phyloP scores from a whole-genome alignment of 164 flowering plant genomes.

The Umbellularia californica region DNA sequence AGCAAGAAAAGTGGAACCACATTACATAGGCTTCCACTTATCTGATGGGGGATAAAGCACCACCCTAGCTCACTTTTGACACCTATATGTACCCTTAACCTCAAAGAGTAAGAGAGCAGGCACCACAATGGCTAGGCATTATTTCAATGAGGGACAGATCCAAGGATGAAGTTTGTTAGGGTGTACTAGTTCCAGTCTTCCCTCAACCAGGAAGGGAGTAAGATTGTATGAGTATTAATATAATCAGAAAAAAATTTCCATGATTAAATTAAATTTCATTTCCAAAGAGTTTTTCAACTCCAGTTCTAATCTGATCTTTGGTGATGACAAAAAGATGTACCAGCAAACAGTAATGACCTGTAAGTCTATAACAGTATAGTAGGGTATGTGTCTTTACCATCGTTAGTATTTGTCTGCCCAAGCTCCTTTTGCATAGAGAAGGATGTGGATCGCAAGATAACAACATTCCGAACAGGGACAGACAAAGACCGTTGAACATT shows the following conservation, averaged over 20 bases:
- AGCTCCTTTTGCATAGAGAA: conserved; percentile 37
- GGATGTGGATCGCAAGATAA: conserved; percentile 69
- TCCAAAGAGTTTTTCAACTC: too few relatives aligned
- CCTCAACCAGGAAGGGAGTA: too few relatives aligned
- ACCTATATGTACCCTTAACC: not conserved
- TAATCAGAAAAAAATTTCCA: too few relatives aligned
- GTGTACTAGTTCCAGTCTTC: too few relatives aligned
- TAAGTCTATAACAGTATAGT: not conserved
- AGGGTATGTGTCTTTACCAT: conserved; percentile 38
- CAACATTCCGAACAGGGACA: conserved; percentile 58
- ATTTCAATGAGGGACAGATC: too few relatives aligned
- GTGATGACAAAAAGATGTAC: not conserved
- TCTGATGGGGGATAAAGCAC: not conserved
- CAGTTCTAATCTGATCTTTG: too few relatives aligned
- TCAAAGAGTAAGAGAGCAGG: not conserved
- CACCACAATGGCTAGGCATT: not conserved
- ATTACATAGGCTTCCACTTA: not conserved
- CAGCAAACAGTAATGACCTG: not conserved
- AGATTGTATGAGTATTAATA: too few relatives aligned
- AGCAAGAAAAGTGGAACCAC: not conserved
- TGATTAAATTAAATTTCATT: too few relatives aligned
- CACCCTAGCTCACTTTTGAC: not conserved
- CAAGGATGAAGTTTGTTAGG: too few relatives aligned
- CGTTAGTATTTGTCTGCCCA: conserved; percentile 22
- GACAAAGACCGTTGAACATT: conserved; percentile 69